phyloP scores from a whole-genome alignment of 352 stramenopile genomes.

The Aphanomyces cochlioides region DNA sequence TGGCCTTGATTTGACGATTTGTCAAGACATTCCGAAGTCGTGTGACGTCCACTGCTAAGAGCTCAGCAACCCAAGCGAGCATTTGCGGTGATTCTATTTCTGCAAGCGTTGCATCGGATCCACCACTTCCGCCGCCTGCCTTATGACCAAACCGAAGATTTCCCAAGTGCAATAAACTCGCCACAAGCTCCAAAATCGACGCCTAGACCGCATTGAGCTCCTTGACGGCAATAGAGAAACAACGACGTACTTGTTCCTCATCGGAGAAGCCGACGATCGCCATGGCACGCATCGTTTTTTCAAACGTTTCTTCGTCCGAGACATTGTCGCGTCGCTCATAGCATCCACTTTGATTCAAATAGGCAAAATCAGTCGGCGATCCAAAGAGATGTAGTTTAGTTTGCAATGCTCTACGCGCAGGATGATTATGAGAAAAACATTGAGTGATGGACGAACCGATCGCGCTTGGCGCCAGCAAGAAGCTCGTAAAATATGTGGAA shows the following conservation, averaged over 20 bases:
- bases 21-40: constrained; percentile 63
- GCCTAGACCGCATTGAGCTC: background rate
- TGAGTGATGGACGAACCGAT: constrained; percentile 21
- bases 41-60: constrained; percentile 58
- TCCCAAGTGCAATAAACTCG: constrained; percentile 45
- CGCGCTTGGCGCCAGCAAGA: constrained; percentile 25
- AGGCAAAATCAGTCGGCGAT: constrained; percentile 32
- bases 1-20: constrained; percentile 64
- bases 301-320: constrained; percentile 42
- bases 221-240: no score
- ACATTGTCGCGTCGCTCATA: constrained; percentile 33
- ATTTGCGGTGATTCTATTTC: constrained; percentile 28
- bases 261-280: constrained; percentile 39
- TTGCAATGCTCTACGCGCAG: constrained; percentile 28
- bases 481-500: constrained; percentile 48
- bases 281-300: constrained; percentile 40
- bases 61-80: constrained; percentile 41
- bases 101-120: constrained; percentile 9
- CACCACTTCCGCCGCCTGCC: constrained; percentile 7
- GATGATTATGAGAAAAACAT: no score
- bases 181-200: constrained; percentile 38
- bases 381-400: constrained; percentile 37
- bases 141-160: constrained; percentile 51
- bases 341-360: constrained; percentile 37
- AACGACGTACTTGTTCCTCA: constrained; percentile 31